These are phyloP conservation scores for Boechera retrofracta DNA, from an alignment of 345 rosid species.

Conservation along the genomic window DNA sequence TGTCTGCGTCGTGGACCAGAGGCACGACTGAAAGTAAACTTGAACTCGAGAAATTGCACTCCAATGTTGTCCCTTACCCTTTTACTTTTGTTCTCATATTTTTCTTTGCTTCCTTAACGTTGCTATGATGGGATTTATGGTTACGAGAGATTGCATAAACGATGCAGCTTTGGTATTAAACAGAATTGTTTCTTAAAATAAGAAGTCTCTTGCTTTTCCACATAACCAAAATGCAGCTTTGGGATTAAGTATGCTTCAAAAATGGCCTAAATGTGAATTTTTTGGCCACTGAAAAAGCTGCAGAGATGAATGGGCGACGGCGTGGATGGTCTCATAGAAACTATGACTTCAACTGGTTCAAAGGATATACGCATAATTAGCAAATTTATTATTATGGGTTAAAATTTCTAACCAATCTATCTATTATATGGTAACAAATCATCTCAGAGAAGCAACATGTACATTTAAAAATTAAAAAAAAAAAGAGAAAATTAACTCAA, in stretches of 20 bases:
- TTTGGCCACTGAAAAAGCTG: too few species aligned
- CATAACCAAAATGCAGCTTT: neutral
- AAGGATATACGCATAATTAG: too few species aligned
- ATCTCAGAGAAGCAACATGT: too few species aligned
- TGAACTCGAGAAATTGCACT: neutral
- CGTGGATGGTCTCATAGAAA: too few species aligned
- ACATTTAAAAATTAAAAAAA: too few species aligned
- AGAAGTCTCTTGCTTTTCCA: neutral
- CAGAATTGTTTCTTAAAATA: neutral
- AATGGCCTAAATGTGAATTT: neutral
- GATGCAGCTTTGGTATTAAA: neutral
- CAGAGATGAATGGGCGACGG: too few species aligned
- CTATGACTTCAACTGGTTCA: too few species aligned
- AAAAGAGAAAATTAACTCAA: too few species aligned
- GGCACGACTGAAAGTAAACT: neutral
- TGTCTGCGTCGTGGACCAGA: neutral
- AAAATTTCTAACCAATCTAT: too few species aligned
- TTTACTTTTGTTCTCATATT: neutral
- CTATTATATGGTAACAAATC: too few species aligned
- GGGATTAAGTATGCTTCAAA: neutral
- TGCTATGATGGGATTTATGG: conserved; percentile 10
- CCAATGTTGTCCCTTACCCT: neutral
- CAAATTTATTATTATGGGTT: too few species aligned
- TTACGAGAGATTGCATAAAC: too few species aligned
- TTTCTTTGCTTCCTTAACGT: neutral